Evolutionary conservation across 2,329 filamentous ascomycete species (phyloP).

Genomic region (Sphaerulina vaccinii): DNA sequence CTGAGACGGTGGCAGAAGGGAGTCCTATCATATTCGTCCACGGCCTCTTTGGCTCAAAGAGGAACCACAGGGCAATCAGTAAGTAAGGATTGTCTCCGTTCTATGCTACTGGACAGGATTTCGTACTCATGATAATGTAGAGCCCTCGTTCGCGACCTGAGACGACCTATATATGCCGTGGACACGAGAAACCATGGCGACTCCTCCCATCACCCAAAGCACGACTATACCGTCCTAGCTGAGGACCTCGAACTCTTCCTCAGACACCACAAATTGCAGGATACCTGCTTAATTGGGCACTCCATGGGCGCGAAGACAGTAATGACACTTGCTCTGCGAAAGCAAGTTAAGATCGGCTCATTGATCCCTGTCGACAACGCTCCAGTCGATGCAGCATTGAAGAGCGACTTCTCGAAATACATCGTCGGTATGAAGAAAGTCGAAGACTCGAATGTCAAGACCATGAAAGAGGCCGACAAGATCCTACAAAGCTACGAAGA

Average conservation of each 20-base stretch:
- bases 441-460: conserved; percentile 65
- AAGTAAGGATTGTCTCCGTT: conserved; percentile 62
- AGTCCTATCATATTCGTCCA: conserved; percentile 83
- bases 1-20: conserved; percentile 42
- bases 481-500: conserved; percentile 74
- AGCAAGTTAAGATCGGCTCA: conserved; percentile 65
- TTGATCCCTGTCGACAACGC: conserved; percentile 90
- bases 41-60: conserved; percentile 90
- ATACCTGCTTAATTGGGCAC: conserved; percentile 81
- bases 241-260: conserved; percentile 81
- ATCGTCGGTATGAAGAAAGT: conserved; percentile 81
- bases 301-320: conserved; percentile 96
- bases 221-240: conserved; percentile 81
- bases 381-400: conserved; percentile 74
- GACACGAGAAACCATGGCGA: conserved; percentile 93
- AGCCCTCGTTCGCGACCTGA: conserved; percentile 75
- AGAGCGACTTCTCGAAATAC: conserved; percentile 74
- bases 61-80: conserved; percentile 91
- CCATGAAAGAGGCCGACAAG: conserved; percentile 73
- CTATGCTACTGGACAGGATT: background rate
- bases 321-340: conserved; percentile 77
- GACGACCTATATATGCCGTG: conserved; percentile 76
- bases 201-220: conserved; percentile 71
- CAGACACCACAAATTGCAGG: conserved; percentile 63
- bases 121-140: conserved; percentile 46